Base-by-base conservation (phyloP, 257 asterid genomes). In the Solanum habrochaites region DNA sequence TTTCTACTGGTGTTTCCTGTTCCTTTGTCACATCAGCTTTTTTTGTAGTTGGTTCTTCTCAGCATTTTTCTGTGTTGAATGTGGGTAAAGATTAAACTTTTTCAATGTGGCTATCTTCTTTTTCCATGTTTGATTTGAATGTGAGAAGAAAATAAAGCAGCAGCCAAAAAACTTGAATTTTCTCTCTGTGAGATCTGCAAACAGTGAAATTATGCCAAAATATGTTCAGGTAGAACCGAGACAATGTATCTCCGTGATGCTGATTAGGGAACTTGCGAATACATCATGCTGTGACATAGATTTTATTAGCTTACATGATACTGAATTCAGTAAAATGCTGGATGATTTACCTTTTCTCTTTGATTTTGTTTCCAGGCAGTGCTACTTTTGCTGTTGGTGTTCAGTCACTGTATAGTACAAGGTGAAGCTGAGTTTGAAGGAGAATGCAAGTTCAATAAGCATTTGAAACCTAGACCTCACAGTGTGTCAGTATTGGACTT, bases 401-500 rank as follows among this genome's bases (percentile, higher is more conserved):
- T 88, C 49, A 86, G 89, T 88, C 87, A 64, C 37, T 93, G 71
- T 39, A 62, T 21, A 49, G 29, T 77, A 32, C 62, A 60, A n/a
- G 42, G 86, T 8, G 88, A 71, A 62, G 80, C 91, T 81, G 94
- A 90, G 70, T 89, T 86, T 84, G 85, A 92, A 18, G 99, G 96
- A 71, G 98, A 92, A 66, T 97, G 99, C 93, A 86, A 92, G 91
- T 93, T 91, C 4, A 74, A 90, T 64, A 90, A 89, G 93, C 97
- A 98, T 32, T 90, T 95, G 88, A 92, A 93, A 37, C 99, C 99
- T 0, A 88, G 99, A 67, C 99, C 99, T 27, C 99, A 97, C 93
- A 97, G 99, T n/a, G 99, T 91, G 11, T 97, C 99, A 0, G 99
- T 97, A 35, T 42, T 93, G 27, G 99, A 97, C 87, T 97, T 97